A percentile compares a stretch with the other conserved stretches of the same genome.
Evolutionary conservation across 208 protist species (phyloP).

Genomic region (Jaenimonas drosophilae): DNA sequence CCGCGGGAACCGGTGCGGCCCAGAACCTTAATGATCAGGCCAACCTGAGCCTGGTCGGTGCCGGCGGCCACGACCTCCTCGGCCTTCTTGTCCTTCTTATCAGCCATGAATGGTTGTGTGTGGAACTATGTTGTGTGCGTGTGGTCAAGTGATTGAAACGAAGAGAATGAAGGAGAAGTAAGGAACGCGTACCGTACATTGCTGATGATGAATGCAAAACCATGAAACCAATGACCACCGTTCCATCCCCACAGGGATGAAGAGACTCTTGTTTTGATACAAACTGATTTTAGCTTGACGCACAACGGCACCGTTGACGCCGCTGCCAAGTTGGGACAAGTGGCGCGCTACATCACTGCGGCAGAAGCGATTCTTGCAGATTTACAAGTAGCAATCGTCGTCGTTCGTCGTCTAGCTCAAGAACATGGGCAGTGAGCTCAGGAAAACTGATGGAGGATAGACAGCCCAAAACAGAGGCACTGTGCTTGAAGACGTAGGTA

Average conservation of each 20-base stretch:
- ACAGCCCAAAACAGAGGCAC: too few relatives aligned
- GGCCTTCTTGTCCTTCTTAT: conserved; percentile 85
- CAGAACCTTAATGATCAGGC: conserved; percentile 97
- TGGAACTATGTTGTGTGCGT: background rate
- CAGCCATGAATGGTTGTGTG: conserved; percentile 2
- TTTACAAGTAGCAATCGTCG: too few relatives aligned
- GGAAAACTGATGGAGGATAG: too few relatives aligned
- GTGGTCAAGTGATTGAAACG: conserved; percentile 1
- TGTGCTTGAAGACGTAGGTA: conserved; percentile 60
- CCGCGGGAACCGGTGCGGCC: conserved; percentile 99
- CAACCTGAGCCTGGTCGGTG: conserved; percentile 87
- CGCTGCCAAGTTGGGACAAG: too few relatives aligned
- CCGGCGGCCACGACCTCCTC: conserved; percentile 69
- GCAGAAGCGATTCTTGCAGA: too few relatives aligned
- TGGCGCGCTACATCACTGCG: too few relatives aligned
- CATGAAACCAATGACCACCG: background rate
- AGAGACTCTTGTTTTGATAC: background rate
- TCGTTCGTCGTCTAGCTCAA: too few relatives aligned
- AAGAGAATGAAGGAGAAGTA: conserved; percentile 2
- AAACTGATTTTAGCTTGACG: too few relatives aligned
- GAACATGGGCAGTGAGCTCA: too few relatives aligned
- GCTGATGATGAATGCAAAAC: background rate
- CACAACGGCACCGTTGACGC: too few relatives aligned
- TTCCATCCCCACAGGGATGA: background rate
- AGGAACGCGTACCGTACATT: background rate